phyloP scores from a whole-genome alignment of 78 protist genomes.

The Polysphondylium violaceum region DNA sequence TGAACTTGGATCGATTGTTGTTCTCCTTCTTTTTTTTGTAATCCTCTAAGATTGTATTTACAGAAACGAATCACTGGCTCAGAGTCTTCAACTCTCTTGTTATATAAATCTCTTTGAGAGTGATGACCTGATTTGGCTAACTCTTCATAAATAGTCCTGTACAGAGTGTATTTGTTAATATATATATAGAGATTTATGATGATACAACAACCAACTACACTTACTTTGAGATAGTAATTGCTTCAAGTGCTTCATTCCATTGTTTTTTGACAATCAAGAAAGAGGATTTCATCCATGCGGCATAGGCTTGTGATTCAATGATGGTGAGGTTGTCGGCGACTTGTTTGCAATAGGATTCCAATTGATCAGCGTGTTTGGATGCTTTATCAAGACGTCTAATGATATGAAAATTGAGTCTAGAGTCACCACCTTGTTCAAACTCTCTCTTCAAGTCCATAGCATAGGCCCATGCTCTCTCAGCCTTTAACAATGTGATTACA shows the following conservation, averaged over 20 bases:
- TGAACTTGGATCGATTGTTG: not conserved
- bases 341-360: conserved; percentile 14
- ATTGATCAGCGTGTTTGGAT: conserved; percentile 2
- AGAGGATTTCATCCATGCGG: conserved; percentile 30
- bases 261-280: not conserved
- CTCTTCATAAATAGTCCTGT: conserved; percentile 20
- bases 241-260: conserved; percentile 22
- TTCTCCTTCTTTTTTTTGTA: not conserved
- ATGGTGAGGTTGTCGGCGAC: conserved; percentile 32
- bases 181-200: too few species aligned
- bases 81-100: conserved; percentile 24
- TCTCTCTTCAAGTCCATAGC: conserved; percentile 41
- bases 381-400: conserved; percentile 58
- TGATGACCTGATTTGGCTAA: conserved; percentile 15
- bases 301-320: conserved; percentile 57
- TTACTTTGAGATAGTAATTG: conserved; percentile 9
- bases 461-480: conserved; percentile 71
- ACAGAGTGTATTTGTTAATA: too few species aligned
- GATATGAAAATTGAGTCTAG: conserved; percentile 25
- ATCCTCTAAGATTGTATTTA: conserved; percentile 26
- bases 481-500: conserved; percentile 31
- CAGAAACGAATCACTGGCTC: conserved; percentile 54
- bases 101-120: conserved; percentile 35
- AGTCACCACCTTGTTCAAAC: conserved; percentile 14
- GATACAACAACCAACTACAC: too few species aligned